Base-by-base conservation (phyloP, 139 green algal genomes). In the Spirogloea muscicola region DNA sequence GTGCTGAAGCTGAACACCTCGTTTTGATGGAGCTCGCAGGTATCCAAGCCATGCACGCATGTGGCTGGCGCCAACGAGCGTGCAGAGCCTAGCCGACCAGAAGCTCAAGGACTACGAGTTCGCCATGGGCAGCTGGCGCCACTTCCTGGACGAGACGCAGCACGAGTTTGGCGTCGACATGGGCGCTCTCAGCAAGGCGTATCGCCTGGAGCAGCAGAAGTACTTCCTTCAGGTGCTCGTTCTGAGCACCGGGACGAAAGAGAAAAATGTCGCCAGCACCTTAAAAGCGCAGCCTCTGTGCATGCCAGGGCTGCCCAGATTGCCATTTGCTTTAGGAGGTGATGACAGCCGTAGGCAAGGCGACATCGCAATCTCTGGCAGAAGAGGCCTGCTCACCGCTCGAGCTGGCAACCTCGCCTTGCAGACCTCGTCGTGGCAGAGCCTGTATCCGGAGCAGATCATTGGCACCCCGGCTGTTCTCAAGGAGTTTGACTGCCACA, bases 11-110 rank as follows among this genome's bases (percentile, higher is more conserved):
- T n/a, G n/a, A n/a, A n/a, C n/a, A n/a, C n/a, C n/a, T n/a, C n/a
- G n/a, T n/a, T n/a, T n/a, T n/a, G n/a, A n/a, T n/a, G n/a, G n/a
- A n/a, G n/a, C n/a, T n/a, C n/a, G 70, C 72, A 80, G 72, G 72
- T 98, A 94, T 83, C 93, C 93, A 55, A 92, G 84, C 39, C 93
- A 97, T 68, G 93, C 93, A 2, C 84, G 84, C 70, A 89, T 98
- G 82, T 94, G 67, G 76, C 31, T 97, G 41, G 88, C 88, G 0
- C 93, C 92, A 64, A 93, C 95, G 44, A 84, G 85, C 39, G n/a
- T n/a, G n/a, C 87, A 80, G 34, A 38, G 34, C 31, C 65, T 79
- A n/a, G 51, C 16, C 10, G 72, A 80, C 34, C 38, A 72, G 48
- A 79, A 79, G 10, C 49, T 25, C 49, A 25, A 59, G 25, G 70